Percentiles rank a stretch among this genome's conserved stretches.
phyloP scores from a whole-genome alignment of 768 basidiomycete genomes.

The Exidia glandulosa region DNA sequence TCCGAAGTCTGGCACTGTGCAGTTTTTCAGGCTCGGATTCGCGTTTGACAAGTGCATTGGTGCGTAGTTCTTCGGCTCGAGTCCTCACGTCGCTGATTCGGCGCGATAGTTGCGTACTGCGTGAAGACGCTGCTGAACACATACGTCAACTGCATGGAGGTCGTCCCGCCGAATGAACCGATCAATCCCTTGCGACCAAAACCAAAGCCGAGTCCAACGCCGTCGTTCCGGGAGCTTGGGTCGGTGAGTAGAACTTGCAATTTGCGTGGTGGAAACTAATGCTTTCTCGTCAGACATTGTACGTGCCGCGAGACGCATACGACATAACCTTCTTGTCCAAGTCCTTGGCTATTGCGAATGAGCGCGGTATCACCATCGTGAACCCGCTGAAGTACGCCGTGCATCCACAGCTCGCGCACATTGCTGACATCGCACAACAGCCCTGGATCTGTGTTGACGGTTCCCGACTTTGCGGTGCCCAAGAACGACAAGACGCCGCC shows the following conservation, averaged over 20 bases:
- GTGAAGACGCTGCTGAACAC: background rate
- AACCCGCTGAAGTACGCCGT: slow-evolving; percentile 54
- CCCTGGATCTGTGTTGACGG: slow-evolving; percentile 17
- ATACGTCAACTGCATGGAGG: slow-evolving; percentile 24
- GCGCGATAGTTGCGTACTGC: slow-evolving; percentile 1
- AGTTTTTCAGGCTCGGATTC: slow-evolving; percentile 50
- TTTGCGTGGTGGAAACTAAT: slow-evolving; percentile 1
- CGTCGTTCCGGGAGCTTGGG: slow-evolving; percentile 52
- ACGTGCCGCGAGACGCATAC: slow-evolving; percentile 60
- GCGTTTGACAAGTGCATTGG: slow-evolving; percentile 45
- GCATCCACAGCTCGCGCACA: background rate
- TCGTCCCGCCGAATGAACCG: slow-evolving; percentile 57
- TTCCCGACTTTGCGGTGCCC: slow-evolving; percentile 25
- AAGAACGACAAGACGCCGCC: slow-evolving; percentile 31
- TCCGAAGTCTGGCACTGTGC: slow-evolving; percentile 39
- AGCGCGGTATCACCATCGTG: slow-evolving; percentile 51
- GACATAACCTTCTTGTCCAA: slow-evolving; percentile 49
- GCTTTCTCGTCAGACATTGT: slow-evolving; percentile 37
- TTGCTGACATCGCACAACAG: background rate
- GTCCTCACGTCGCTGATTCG: background rate
- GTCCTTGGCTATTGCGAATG: slow-evolving; percentile 54
- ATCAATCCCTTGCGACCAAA: slow-evolving; percentile 28
- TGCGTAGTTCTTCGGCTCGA: slow-evolving; percentile 20
- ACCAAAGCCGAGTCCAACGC: slow-evolving; percentile 20
- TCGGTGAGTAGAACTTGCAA: slow-evolving; percentile 35